A percentile compares a stretch with the other conserved stretches of the same genome.
Conservation (phyloP, 257 asterid species). For the Plantago ovata region DNA sequence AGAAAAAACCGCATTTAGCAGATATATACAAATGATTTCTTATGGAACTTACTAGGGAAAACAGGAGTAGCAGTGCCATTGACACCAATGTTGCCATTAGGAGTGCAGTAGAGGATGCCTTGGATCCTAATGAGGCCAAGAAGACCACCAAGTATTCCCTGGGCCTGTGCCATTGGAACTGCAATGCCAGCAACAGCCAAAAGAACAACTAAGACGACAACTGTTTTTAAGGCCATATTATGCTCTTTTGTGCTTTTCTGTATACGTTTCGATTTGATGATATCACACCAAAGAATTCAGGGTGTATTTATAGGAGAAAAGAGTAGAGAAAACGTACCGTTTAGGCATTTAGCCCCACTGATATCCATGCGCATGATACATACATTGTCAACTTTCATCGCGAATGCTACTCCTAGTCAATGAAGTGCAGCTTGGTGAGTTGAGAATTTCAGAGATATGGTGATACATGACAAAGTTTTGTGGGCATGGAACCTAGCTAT, state of each 20-base stretch:
- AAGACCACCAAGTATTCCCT: constrained; percentile 21
- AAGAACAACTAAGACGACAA: constrained; percentile 21
- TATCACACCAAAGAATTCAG: neutral
- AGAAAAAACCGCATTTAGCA: too few species aligned
- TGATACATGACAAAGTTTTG: neutral
- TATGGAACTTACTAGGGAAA: constrained; percentile 45
- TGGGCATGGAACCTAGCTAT: constrained; percentile 9
- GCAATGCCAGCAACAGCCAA: constrained; percentile 24
- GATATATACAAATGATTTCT: too few species aligned
- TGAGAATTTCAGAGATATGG: neutral
- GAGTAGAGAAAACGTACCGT: neutral
- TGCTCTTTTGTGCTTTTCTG: neutral
- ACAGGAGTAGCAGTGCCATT: constrained; percentile 39
- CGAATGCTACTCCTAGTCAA: neutral
- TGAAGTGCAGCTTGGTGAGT: neutral
- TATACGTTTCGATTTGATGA: neutral
- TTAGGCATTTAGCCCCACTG: constrained; percentile 3
- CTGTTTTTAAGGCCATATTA: constrained; percentile 31
- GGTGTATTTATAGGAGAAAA: constrained; percentile 1
- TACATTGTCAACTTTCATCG: constrained; percentile 3
- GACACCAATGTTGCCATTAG: constrained; percentile 40
- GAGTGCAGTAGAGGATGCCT: constrained; percentile 35
- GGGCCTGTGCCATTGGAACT: constrained; percentile 34
- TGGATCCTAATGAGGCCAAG: constrained; percentile 30
- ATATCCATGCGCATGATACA: neutral